phyloP scores from a whole-genome alignment of 2,329 filamentous ascomycete species.

The Raffaelea ambrosiae region DNA sequence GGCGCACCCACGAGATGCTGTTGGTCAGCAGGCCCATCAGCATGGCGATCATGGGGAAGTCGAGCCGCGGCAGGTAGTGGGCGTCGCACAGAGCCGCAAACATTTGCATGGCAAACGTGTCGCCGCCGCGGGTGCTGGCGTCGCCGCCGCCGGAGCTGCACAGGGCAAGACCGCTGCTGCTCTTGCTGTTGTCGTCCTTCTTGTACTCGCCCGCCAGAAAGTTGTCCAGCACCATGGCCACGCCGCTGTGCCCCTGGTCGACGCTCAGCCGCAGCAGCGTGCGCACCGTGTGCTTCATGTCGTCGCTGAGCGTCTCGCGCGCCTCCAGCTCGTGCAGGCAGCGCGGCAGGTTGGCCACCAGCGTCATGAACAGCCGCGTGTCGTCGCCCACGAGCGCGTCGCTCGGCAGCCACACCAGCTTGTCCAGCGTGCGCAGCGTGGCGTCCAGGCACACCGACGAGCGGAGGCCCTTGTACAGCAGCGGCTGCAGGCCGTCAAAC shows the following conservation, averaged over 20 bases:
- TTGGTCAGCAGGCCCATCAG: constrained; percentile 89
- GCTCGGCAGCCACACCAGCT: constrained; percentile 68
- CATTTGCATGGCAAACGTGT: constrained; percentile 66
- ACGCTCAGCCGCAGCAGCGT: constrained; percentile 66
- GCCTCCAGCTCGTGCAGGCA: constrained; percentile 72
- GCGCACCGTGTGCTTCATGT: constrained; percentile 55
- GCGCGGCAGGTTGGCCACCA: constrained; percentile 86
- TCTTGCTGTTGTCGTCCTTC: too few relatives aligned
- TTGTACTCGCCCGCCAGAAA: constrained; percentile 59
- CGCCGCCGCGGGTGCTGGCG: neutral
- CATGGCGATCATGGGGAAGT: constrained; percentile 81
- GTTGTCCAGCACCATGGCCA: constrained; percentile 61
- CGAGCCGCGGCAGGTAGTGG: constrained; percentile 71
- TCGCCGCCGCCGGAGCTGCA: too few relatives aligned
- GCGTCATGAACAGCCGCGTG: constrained; percentile 70
- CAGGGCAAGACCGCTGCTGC: too few relatives aligned
- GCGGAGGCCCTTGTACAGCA: constrained; percentile 86
- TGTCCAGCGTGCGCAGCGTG: constrained; percentile 69
- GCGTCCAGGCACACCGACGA: constrained; percentile 75
- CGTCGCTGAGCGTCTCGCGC: constrained; percentile 33
- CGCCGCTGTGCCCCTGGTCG: constrained; percentile 55
- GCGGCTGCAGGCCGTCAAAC: constrained; percentile 77
- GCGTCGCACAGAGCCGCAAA: constrained; percentile 61
- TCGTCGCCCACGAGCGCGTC: constrained; percentile 76
- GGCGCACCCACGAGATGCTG: constrained; percentile 77